Evolutionary conservation across 2,329 filamentous ascomycete genomes (phyloP).

Genomic region (Sporothrix brunneoviolacea): DNA sequence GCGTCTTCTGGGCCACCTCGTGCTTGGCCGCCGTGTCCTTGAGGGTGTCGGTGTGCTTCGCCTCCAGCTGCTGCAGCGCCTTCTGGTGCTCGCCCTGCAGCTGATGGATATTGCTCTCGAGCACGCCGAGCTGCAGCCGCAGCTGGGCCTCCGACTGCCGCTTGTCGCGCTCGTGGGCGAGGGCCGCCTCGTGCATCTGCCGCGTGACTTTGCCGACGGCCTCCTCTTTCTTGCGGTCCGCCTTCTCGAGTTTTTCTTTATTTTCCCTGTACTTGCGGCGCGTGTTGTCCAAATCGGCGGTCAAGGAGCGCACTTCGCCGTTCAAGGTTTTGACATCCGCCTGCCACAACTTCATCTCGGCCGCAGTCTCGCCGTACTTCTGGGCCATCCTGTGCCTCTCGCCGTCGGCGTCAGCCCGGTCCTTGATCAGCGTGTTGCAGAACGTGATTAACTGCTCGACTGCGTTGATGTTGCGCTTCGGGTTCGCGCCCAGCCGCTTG

Average conservation of each 20-base stretch:
- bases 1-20: not conserved
- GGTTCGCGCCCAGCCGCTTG: not conserved
- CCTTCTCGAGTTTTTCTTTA: constrained; percentile 3
- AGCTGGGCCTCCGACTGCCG: constrained; percentile 1
- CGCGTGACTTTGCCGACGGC: not conserved
- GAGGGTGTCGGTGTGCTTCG: not conserved
- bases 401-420: not conserved
- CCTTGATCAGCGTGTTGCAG: constrained; percentile 1
- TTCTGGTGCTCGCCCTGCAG: not conserved
- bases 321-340: constrained; percentile 3
- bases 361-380: not conserved
- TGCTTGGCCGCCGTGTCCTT: not conserved
- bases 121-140: not conserved
- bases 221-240: not conserved
- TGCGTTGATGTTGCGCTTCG: constrained; percentile 4
- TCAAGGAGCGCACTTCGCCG: not conserved
- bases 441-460: constrained; percentile 3
- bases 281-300: not conserved
- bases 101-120: not conserved
- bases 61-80: not conserved
- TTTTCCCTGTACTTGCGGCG: constrained; percentile 4
- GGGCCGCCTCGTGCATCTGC: not conserved
- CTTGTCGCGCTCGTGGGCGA: not conserved
- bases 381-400: not conserved
- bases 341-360: constrained; percentile 4